These are phyloP conservation scores for Saitozyma podzolica DNA, from an alignment of 768 basidiomycete genomes.

Conservation along the genomic window DNA sequence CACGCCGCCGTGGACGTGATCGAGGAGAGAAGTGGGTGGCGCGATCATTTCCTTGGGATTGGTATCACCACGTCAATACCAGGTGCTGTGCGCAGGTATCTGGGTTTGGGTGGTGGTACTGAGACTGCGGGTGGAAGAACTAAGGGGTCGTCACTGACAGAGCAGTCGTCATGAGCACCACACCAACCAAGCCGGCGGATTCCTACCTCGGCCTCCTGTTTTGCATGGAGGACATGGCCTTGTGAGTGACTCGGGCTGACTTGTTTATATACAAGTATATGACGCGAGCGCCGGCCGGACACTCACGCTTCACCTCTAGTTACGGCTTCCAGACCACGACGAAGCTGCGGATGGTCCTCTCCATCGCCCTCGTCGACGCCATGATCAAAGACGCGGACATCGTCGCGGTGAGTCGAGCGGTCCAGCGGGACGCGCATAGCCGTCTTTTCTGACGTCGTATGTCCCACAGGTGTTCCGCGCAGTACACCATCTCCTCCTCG, in stretches of 20 bases:
- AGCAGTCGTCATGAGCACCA: conserved; percentile 43
- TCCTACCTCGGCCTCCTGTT: conserved; percentile 48
- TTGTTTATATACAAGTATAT: too few species aligned
- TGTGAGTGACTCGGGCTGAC: conserved; percentile 31
- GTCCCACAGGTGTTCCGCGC: conserved; percentile 43
- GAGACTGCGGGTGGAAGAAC: too few species aligned
- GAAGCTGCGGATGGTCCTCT: conserved; percentile 45
- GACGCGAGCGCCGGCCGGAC: too few species aligned
- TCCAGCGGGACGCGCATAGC: not conserved
- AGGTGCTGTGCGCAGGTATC: not conserved
- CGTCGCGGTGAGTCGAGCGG: conserved; percentile 32
- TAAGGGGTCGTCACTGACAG: not conserved
- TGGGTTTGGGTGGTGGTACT: too few species aligned
- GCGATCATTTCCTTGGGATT: not conserved
- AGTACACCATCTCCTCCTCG: conserved; percentile 44
- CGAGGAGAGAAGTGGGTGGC: conserved; percentile 48
- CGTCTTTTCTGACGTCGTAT: not conserved
- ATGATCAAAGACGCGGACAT: conserved; percentile 51
- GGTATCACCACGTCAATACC: not conserved
- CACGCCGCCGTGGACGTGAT: conserved; percentile 51
- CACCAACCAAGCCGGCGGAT: conserved; percentile 44
- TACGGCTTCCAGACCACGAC: conserved; percentile 50
- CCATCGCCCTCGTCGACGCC: conserved; percentile 49
- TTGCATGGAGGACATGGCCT: conserved; percentile 52
- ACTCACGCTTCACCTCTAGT: conserved; percentile 12